These are phyloP conservation scores for Dactylonectria estremocensis DNA, from an alignment of 2,329 filamentous ascomycete genomes.

Conservation along the genomic window DNA sequence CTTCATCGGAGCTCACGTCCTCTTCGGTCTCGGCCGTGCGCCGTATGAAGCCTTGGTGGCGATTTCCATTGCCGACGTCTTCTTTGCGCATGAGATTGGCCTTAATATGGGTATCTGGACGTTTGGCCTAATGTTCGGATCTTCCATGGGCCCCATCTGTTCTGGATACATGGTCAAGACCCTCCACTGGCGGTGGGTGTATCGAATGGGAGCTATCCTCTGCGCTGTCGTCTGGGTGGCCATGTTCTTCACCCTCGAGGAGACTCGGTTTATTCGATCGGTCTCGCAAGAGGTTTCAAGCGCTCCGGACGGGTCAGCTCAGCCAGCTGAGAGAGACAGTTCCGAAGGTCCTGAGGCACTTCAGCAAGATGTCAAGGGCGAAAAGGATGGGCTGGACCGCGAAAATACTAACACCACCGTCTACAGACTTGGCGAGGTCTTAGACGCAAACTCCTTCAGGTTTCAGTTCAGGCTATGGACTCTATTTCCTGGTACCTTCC, in stretches of 20 bases:
- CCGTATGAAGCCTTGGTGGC: background rate
- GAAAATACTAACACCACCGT: background rate
- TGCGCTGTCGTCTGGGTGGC: background rate
- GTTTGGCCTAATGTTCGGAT: constrained; percentile 46
- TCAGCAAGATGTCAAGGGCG: background rate
- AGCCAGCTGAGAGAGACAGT: background rate
- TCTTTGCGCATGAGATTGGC: constrained; percentile 62
- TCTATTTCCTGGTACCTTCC: background rate
- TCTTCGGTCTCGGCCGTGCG: background rate
- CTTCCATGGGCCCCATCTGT: constrained; percentile 60
- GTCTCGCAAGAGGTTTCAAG: background rate
- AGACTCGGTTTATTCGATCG: background rate
- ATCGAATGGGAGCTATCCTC: background rate
- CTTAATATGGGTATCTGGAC: constrained; percentile 60
- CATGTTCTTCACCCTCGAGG: background rate
- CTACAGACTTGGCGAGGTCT: background rate
- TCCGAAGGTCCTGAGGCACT: background rate
- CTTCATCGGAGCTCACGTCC: background rate
- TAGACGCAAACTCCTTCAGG: background rate
- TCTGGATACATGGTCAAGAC: constrained; percentile 66
- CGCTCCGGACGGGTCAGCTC: background rate
- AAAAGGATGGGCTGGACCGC: constrained; percentile 1
- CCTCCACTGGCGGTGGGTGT: constrained; percentile 64
- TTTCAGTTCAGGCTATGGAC: background rate
- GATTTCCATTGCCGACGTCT: constrained; percentile 30